Conservation (phyloP, 305 asterid species). For the Rubia peregrina region DNA sequence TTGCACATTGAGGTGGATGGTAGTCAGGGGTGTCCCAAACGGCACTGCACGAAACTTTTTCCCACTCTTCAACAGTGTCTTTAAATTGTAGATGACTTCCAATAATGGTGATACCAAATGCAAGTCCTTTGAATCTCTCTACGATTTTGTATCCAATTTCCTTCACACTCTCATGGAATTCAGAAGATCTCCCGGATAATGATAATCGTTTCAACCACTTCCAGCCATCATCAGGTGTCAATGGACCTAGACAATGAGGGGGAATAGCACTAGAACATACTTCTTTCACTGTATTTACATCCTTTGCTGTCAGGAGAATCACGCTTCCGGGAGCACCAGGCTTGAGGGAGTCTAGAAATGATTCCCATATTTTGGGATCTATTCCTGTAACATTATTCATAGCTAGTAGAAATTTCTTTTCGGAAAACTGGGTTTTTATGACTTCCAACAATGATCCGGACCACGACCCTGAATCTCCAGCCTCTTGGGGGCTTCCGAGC, state of each 20-base stretch:
- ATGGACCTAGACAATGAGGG: background rate
- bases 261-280: slow-evolving; percentile 13
- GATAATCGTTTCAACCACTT: slow-evolving; percentile 15
- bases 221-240: slow-evolving; percentile 23
- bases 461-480: background rate
- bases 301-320: slow-evolving; percentile 29
- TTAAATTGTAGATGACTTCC: slow-evolving; percentile 22
- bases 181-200: background rate
- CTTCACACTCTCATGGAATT: slow-evolving; percentile 4
- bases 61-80: slow-evolving; percentile 19
- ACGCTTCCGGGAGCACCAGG: slow-evolving; percentile 20
- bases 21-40: background rate
- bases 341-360: slow-evolving; percentile 5
- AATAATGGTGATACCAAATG: background rate
- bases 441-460: background rate
- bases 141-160: slow-evolving; percentile 6
- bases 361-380: slow-evolving; percentile 20
- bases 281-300: background rate
- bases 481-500: background rate
- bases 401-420: slow-evolving; percentile 24
- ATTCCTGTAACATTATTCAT: slow-evolving; percentile 31
- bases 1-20: background rate
- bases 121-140: slow-evolving; percentile 20
- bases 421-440: slow-evolving; percentile 1
- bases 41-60: slow-evolving; percentile 5